Evolutionary conservation across 768 basidiomycete genomes (phyloP), one percentile per base, ranked within the genome.

Genomic region (Rhodotorula babjevae): DNA sequence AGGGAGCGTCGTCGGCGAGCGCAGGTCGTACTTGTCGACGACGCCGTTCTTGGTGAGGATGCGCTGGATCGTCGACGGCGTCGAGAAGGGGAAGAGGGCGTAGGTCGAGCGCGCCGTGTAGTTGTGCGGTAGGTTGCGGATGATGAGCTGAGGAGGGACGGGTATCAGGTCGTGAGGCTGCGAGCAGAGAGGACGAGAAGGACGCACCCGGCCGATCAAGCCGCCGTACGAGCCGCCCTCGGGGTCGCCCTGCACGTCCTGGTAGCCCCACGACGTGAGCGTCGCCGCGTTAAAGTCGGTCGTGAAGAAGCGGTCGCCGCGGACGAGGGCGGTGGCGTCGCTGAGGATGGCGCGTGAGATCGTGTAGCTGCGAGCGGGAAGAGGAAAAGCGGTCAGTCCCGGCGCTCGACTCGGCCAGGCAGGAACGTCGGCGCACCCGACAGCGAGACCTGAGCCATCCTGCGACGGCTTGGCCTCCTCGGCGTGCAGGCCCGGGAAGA

Each of bases 31-130:
- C 40, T 64, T 53, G 61, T 69, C 67, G 55, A 36, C 47, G 42
- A 73, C 49, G 27, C 56, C 49, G 64, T 69, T 68, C n/a, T 61
- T 49, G 25, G 52, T 18, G 31, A 77, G 68, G 60, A 75, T 72
- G 15, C 19, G 40, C 25, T 60, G 29, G 19, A 67, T 69, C 55
- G 64, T 69, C n/a, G 65, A 29, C 10, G 76, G 73, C 3, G 65
- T 75, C 52, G 70, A 47, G 84, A 93, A 72, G 29, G 92, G 91
- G 85, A 93, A 93, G 78, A 89, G 88, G 2, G 87, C 90, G 77
- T 90, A 90, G 6, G 84, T 65, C 27, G 62, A 64, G 62, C 70
- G 67, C 68, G 58, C 67, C 25, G 66, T 70, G 66, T 74, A 74
- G 46, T 42, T 31, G 21, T 7, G 2, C 11, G 73, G 73, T 46